phyloP scores from a whole-genome alignment of 2,329 filamentous ascomycete genomes.

The Neurospora crassa region DNA sequence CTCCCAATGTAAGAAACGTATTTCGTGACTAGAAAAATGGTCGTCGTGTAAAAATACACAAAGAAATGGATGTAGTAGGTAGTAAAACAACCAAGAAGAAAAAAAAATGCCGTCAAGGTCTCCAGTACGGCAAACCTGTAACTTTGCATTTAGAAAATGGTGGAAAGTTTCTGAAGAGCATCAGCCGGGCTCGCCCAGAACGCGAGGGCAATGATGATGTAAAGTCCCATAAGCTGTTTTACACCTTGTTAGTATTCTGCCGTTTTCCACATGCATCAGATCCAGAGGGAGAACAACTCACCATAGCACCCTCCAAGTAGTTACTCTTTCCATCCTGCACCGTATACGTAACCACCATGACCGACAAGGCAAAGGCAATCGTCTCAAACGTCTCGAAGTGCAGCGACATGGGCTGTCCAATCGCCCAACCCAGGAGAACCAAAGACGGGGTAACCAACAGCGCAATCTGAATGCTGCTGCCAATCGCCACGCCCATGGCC shows the following conservation, averaged over 20 bases:
- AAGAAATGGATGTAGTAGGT: neutral
- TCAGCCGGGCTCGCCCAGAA: slow-evolving; percentile 47
- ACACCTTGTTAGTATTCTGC: neutral
- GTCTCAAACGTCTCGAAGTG: slow-evolving; percentile 74
- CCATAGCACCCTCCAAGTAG: slow-evolving; percentile 74
- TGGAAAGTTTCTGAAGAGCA: slow-evolving; percentile 30
- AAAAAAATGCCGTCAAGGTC: neutral
- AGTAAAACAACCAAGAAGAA: neutral
- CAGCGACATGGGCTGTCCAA: slow-evolving; percentile 62
- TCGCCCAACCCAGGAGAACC: slow-evolving; percentile 70
- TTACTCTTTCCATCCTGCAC: slow-evolving; percentile 78
- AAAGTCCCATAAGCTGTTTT: slow-evolving; percentile 36
- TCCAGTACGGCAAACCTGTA: neutral
- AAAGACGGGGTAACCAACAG: slow-evolving; percentile 72
- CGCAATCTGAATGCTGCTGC: slow-evolving; percentile 74
- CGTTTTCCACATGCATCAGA: neutral
- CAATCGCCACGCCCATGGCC: slow-evolving; percentile 72
- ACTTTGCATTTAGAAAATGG: neutral
- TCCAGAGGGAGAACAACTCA: slow-evolving; percentile 21
- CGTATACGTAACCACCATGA: slow-evolving; percentile 65
- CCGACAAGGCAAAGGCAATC: slow-evolving; percentile 65
- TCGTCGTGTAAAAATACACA: neutral
- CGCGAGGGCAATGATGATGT: slow-evolving; percentile 50
- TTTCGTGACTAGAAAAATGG: neutral
- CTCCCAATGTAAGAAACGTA: neutral